A percentile compares a stretch with the other conserved stretches of the same genome.
These are phyloP conservation scores for Phytophthora pseudosyringae DNA, from an alignment of 352 stramenopile genomes.

Conservation along the genomic window DNA sequence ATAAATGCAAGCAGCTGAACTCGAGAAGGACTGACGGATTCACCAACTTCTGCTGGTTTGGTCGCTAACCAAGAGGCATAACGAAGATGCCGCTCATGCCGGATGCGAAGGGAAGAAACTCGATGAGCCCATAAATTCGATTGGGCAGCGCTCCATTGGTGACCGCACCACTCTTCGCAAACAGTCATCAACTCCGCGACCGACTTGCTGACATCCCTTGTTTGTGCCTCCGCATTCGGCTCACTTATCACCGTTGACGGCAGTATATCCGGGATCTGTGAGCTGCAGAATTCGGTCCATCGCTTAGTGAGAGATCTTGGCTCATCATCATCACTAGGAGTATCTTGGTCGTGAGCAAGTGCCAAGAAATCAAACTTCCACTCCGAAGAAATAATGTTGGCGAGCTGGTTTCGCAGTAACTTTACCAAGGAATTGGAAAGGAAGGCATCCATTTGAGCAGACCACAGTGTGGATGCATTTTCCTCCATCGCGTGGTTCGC, in stretches of 20 bases:
- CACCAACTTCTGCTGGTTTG: not conserved
- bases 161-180: conserved; percentile 28
- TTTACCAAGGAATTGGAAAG: conserved; percentile 28
- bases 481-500: not conserved
- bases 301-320: conserved; percentile 15
- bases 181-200: conserved; percentile 24
- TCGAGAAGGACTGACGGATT: conserved; percentile 26
- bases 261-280: conserved; percentile 45
- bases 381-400: conserved; percentile 39
- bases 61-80: conserved; percentile 48
- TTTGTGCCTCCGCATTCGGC: conserved; percentile 14
- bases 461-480: conserved; percentile 20
- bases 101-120: conserved; percentile 20
- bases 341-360: not conserved
- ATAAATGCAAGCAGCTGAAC: conserved; percentile 48
- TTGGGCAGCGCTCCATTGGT: conserved; percentile 25
- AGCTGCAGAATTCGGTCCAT: conserved; percentile 39
- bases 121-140: conserved; percentile 15
- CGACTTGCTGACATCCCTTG: conserved; percentile 19
- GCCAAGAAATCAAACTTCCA: conserved; percentile 53
- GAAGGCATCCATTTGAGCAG: conserved; percentile 29
- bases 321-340: not conserved
- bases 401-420: conserved; percentile 42
- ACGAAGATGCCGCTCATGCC: conserved; percentile 42
- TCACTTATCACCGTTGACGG: conserved; percentile 29